Percentiles rank a stretch among this genome's conserved stretches.
phyloP scores from a whole-genome alignment of 2,329 filamentous ascomycete species.

The Blastomyces gilchristii region DNA sequence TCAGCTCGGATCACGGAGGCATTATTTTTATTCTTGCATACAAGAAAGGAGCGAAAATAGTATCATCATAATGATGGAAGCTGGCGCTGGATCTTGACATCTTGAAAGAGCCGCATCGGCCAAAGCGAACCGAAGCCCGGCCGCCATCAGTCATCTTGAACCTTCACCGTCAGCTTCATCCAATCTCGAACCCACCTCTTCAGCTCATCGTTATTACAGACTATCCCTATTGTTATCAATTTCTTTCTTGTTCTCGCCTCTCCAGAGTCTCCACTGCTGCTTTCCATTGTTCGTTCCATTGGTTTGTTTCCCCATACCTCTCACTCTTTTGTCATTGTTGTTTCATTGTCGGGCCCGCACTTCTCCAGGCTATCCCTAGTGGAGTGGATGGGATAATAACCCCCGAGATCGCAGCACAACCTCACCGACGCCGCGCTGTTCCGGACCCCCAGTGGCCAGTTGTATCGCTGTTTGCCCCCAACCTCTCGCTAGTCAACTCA shows the following conservation, averaged over 20 bases:
- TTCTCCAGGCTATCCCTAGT: background rate
- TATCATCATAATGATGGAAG: too few relatives aligned
- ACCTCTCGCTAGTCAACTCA: background rate
- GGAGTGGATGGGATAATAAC: background rate
- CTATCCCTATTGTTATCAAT: background rate
- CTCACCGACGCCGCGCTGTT: background rate
- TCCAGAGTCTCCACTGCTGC: background rate
- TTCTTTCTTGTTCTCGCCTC: constrained; percentile 6
- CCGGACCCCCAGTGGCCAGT: background rate
- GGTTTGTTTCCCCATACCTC: background rate
- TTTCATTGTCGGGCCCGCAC: background rate
- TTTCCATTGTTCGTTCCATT: constrained; percentile 6
- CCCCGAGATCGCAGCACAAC: background rate
- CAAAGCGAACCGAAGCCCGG: background rate
- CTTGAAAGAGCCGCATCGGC: constrained; percentile 1
- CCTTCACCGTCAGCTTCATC: background rate
- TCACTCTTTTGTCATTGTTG: too few relatives aligned
- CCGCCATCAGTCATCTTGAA: background rate
- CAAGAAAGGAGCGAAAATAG: background rate
- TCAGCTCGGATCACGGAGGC: background rate
- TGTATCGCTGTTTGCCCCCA: background rate
- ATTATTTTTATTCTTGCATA: background rate
- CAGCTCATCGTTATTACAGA: background rate
- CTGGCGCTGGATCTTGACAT: too few relatives aligned
- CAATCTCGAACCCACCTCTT: constrained; percentile 7